These are phyloP conservation scores for Phyllosticta capitalensis DNA, from an alignment of 2,329 filamentous ascomycete species.

Conservation along the genomic window DNA sequence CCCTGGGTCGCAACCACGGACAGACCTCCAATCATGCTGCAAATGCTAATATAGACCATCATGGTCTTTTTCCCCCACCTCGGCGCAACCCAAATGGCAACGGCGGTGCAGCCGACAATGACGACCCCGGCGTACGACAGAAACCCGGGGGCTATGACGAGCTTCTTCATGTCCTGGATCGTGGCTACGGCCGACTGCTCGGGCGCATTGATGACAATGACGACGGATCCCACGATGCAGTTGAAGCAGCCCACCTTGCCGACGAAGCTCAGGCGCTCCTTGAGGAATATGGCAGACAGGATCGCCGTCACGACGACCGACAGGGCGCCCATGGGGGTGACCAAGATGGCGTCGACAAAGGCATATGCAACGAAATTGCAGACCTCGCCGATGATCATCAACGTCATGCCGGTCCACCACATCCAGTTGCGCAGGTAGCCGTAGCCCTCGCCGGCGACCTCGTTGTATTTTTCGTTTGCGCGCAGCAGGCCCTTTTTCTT, in stretches of 20 bases:
- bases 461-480: conserved; percentile 93
- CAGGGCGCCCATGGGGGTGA: conserved; percentile 78
- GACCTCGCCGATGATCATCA: conserved; percentile 94
- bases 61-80: conserved; percentile 93
- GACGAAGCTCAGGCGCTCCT: conserved; percentile 89
- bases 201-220: conserved; percentile 92
- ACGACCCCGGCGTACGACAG: conserved; percentile 76
- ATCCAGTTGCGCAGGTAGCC: conserved; percentile 90
- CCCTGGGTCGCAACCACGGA: conserved; percentile 95
- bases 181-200: conserved; percentile 71
- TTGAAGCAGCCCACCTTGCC: conserved; percentile 94
- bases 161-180: conserved; percentile 88
- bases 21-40: conserved; percentile 85
- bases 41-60: conserved; percentile 94
- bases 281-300: conserved; percentile 87
- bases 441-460: conserved; percentile 91
- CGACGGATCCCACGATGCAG: conserved; percentile 84
- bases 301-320: conserved; percentile 89
- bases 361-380: conserved; percentile 97
- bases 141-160: conserved; percentile 79
- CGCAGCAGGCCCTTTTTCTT: conserved; percentile 88
- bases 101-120: conserved; percentile 60
- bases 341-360: conserved; percentile 91
- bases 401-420: conserved; percentile 93
- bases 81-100: conserved; percentile 73